Evolutionary conservation across 2,329 filamentous ascomycete species (phyloP), one percentile per base, ranked within the genome.

Genomic region (Fusarium sp.): DNA sequence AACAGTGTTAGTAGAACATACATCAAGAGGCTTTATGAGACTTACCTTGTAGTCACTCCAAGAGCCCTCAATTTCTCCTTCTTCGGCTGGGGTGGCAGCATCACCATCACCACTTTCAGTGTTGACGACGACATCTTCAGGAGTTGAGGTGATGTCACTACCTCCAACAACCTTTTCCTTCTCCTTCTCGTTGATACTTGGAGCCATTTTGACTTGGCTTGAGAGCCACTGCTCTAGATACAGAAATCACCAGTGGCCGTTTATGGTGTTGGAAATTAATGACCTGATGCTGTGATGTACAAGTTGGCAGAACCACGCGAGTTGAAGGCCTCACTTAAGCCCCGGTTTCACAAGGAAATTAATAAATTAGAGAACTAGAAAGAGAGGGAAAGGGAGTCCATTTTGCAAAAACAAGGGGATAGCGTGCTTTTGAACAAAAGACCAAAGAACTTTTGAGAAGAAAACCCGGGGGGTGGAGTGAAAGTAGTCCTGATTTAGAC

Each of bases 21-120:
- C 7, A 6, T 3, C 13, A 50, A 27, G 13, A 20, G 9, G 11
- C 2, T 44, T 20, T 4, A 10, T 15, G 7, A 13, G 3, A 19
- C 33, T 59, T 40, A 74, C 71, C 59, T 73, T 71, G 40, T 74
- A 73, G 22, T 67, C 70, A 15, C 49, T 45, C 68, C 68, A 71
- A 2, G 68, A 71, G 23, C 60, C 68, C 33, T 71, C 65, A 15
- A 65, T 47, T 40, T 68, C 65, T 32, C 35, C 56, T 17, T 68
- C 68, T 20, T 66, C 60, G 14, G 53, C 23, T 22, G 65, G 39
- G 19, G 23, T 32, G 30, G 41, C 14, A 49, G 25, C 51, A 47
- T 57, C 45, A 32, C 32, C 27, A 47, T 57, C 45, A 32, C 32
- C 27, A 47, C 54, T 47, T 35, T 61, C 62, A 19, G 58, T 14